A percentile compares a stretch with the other conserved stretches of the same genome.
Evolutionary conservation across 495 filamentous ascomycete species (phyloP).

Genomic region (Penicillium pancosmium): DNA sequence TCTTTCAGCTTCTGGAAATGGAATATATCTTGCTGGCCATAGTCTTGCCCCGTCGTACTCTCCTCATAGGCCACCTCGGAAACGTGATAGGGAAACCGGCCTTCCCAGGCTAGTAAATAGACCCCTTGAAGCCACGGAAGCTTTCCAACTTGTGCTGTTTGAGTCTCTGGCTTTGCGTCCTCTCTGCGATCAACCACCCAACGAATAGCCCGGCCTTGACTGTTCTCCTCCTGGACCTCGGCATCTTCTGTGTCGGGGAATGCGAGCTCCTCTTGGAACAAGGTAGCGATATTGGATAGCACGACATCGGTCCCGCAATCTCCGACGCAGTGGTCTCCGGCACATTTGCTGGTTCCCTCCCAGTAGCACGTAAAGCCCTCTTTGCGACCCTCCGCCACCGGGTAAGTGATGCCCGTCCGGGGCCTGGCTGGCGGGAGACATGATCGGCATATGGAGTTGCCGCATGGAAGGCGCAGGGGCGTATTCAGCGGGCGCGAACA

Average conservation of each 20-base stretch:
- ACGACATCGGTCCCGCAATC: conserved; percentile 81
- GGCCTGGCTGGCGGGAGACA: conserved; percentile 70
- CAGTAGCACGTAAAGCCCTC: conserved; percentile 76
- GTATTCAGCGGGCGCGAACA: conserved; percentile 70
- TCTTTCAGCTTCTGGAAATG: conserved; percentile 62
- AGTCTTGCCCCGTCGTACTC: conserved; percentile 43
- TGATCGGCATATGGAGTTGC: conserved; percentile 70
- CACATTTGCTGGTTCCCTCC: conserved; percentile 51
- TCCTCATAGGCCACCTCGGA: conserved; percentile 57
- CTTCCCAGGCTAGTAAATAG: conserved; percentile 34
- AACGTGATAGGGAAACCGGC: conserved; percentile 35
- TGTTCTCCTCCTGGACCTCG: conserved; percentile 37
- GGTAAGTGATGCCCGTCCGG: conserved; percentile 74
- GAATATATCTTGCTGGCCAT: conserved; percentile 48
- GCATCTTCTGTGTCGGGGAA: conserved; percentile 21
- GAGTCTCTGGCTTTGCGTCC: conserved; percentile 2
- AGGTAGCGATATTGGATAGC: conserved; percentile 63
- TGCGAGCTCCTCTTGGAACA: conserved; percentile 51
- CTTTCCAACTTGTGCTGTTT: conserved; percentile 19
- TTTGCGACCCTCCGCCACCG: conserved; percentile 61
- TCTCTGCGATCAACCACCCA: conserved; percentile 39
- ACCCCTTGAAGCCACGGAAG: conserved; percentile 30
- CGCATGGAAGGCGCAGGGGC: conserved; percentile 82
- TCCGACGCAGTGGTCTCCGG: conserved; percentile 68
- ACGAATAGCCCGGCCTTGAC: conserved; percentile 44